A percentile compares a stretch with the other conserved stretches of the same genome.
phyloP scores from a whole-genome alignment of 208 protist genomes.

The Acanthamoeba culbertsoni region DNA sequence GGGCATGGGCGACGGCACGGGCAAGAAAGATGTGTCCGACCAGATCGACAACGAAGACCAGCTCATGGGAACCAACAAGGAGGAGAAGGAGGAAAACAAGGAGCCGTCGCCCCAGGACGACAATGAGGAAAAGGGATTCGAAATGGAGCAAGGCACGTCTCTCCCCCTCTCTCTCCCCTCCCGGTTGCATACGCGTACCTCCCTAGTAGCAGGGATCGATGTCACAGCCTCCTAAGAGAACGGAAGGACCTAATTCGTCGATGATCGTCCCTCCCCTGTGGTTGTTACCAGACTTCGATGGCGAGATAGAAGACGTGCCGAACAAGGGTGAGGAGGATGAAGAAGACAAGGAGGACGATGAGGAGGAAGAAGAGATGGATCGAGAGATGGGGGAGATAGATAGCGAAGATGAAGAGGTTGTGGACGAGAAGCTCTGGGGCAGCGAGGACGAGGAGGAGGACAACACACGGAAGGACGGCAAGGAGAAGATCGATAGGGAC shows the following conservation, averaged over 20 bases:
- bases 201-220: neutral
- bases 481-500: conserved; percentile 84
- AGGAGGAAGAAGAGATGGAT: conserved; percentile 80
- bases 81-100: conserved; percentile 58
- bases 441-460: conserved; percentile 82
- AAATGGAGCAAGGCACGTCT: conserved; percentile 50
- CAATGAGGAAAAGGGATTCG: conserved; percentile 10
- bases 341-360: conserved; percentile 77
- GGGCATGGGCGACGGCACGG: conserved; percentile 98
- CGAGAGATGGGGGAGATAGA: conserved; percentile 82
- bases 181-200: neutral
- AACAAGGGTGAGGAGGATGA: conserved; percentile 79
- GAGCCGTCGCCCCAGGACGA: conserved; percentile 27
- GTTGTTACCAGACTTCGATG: conserved; percentile 84
- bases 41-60: conserved; percentile 95
- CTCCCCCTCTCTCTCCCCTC: neutral
- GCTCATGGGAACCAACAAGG: conserved; percentile 59
- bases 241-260: too few relatives aligned
- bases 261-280: too few relatives aligned
- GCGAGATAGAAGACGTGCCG: conserved; percentile 79
- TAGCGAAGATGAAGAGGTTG: conserved; percentile 77
- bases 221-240: neutral
- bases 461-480: conserved; percentile 76
- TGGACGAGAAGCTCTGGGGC: conserved; percentile 87
- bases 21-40: conserved; percentile 97